Percentiles rank a stretch among this genome's conserved stretches.
These are phyloP conservation scores for Patellaria atrata DNA, from an alignment of 495 filamentous ascomycete genomes.

Conservation along the genomic window DNA sequence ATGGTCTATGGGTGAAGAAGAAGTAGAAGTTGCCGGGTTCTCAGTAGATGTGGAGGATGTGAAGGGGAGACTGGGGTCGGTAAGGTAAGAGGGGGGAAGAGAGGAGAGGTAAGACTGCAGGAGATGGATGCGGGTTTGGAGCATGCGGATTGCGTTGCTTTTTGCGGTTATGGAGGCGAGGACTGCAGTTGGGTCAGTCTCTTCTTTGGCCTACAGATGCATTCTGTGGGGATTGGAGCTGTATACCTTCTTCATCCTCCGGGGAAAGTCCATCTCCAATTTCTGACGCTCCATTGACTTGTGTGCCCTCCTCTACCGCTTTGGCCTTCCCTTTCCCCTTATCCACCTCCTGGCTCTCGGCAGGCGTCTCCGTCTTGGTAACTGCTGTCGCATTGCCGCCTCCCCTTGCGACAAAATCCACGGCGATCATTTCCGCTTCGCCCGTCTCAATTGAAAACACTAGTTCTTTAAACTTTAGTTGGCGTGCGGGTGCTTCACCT, in stretches of 20 bases:
- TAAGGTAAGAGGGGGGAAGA: slow-evolving; percentile 49
- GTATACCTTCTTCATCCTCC: slow-evolving; percentile 66
- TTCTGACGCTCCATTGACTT: slow-evolving; percentile 25
- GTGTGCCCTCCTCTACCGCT: slow-evolving; percentile 21
- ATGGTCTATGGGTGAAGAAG: slow-evolving; percentile 26
- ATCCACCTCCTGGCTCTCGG: slow-evolving; percentile 20
- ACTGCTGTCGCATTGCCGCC: slow-evolving; percentile 62
- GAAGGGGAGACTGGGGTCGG: slow-evolving; percentile 22
- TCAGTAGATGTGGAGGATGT: too few relatives aligned
- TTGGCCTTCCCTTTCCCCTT: slow-evolving; percentile 30
- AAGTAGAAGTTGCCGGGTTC: slow-evolving; percentile 23
- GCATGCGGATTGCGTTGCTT: slow-evolving; percentile 80
- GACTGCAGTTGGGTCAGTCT: slow-evolving; percentile 29
- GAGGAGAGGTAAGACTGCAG: slow-evolving; percentile 66
- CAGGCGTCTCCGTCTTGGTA: slow-evolving; percentile 13
- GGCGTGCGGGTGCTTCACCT: slow-evolving; percentile 33
- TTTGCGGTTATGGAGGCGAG: slow-evolving; percentile 66
- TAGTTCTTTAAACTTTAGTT: slow-evolving; percentile 64
- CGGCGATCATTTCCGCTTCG: slow-evolving; percentile 92
- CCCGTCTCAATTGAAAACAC: slow-evolving; percentile 82
- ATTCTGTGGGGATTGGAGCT: too few relatives aligned
- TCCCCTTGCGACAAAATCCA: slow-evolving; percentile 77
- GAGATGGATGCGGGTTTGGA: slow-evolving; percentile 69
- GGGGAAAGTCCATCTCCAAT: slow-evolving; percentile 38
- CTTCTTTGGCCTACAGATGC: too few relatives aligned